Percentiles rank a stretch among this genome's conserved stretches.
phyloP scores from a whole-genome alignment of 31 red algal species.

The Endocladia muricata region DNA sequence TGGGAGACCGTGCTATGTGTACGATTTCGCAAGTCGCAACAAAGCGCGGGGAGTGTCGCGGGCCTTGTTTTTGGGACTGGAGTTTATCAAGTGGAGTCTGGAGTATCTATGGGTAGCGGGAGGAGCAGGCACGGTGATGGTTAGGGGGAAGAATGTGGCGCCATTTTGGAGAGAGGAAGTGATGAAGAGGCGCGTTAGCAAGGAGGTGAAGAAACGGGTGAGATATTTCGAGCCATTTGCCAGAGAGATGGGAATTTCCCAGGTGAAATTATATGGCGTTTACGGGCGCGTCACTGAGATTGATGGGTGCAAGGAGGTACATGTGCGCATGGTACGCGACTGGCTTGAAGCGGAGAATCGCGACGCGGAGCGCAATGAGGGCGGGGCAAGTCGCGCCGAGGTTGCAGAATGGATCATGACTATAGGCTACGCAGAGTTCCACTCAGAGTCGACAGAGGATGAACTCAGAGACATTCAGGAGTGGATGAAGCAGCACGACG shows the following conservation, averaged over 20 bases:
- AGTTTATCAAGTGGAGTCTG: constrained; percentile 41
- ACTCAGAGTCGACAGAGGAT: not conserved
- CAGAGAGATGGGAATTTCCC: constrained; percentile 1
- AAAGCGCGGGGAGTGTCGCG: constrained; percentile 34
- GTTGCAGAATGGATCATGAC: constrained; percentile 11
- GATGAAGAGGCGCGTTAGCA: constrained; percentile 28
- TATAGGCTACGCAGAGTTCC: constrained; percentile 1
- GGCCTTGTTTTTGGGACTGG: constrained; percentile 32
- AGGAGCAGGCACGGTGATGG: constrained; percentile 6
- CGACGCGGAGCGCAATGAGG: not conserved
- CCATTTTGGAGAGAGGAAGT: constrained; percentile 35
- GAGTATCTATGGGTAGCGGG: constrained; percentile 40
- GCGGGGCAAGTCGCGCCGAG: not conserved
- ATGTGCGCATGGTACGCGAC: constrained; percentile 29
- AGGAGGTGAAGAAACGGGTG: constrained; percentile 40
- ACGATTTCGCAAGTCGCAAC: constrained; percentile 51
- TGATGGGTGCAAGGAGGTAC: constrained; percentile 50
- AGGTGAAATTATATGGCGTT: constrained; percentile 22
- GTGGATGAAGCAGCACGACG: constrained; percentile 8
- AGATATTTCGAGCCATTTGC: constrained; percentile 49
- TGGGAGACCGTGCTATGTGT: constrained; percentile 40
- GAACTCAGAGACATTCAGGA: constrained; percentile 21
- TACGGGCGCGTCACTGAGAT: constrained; percentile 44
- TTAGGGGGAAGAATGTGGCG: constrained; percentile 30
- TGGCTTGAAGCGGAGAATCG: constrained; percentile 30